Evolutionary conservation across 192 early-diverging fungal genomes (phyloP), one percentile per base, ranked within the genome.

Genomic region (Phlyctochytrium planicorne): DNA sequence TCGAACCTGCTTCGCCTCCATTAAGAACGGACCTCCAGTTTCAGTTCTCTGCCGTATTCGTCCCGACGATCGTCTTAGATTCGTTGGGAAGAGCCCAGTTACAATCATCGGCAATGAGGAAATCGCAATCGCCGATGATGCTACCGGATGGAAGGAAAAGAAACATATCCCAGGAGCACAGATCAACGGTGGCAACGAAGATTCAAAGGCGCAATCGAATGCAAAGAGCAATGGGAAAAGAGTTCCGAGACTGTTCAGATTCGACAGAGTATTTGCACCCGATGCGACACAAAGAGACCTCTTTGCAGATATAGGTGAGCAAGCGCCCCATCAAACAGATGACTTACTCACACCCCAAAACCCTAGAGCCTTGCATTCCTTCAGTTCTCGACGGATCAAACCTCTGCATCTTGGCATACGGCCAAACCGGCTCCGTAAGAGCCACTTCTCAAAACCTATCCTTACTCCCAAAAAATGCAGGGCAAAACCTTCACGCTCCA

Each of bases 401-500:
- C 40, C 40, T 47, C 20, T 47, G 40, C 20, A 20, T 47, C 40
- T 14, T 47, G 10, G 40, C 40, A 6, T 47, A 14, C 40, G 40
- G 40, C 20, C 40, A 47, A 47, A 47, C 40, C 6, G 40, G 40
- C 6, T 14, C 40, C 10, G 40, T 47, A 47, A 47, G n/a, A n/a
- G 20, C 40, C 20, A 47, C 20, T 47, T 47, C 20, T 47, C 6
- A 20, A 6, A 6, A 6, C 20, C 40, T 14, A 47, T 47, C 10
- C 40, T 47, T 47, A 47, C 40, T 47, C 40, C 40, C 20, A 14
- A 14, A 20, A 47, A 47, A 47, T n/a, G n/a, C n/a, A n/a, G 40
- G 40, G 40, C 40, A 47, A 47, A 47, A 47, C 40, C 10, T 47
- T 47, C 40, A 47, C 40, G 40, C 40, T 47, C 10, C 40, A 47